A percentile compares a stretch with the other conserved stretches of the same genome.
These are phyloP conservation scores for Metschnikowia sp. DNA, from an alignment of 805 yeast genomes.

Conservation along the genomic window DNA sequence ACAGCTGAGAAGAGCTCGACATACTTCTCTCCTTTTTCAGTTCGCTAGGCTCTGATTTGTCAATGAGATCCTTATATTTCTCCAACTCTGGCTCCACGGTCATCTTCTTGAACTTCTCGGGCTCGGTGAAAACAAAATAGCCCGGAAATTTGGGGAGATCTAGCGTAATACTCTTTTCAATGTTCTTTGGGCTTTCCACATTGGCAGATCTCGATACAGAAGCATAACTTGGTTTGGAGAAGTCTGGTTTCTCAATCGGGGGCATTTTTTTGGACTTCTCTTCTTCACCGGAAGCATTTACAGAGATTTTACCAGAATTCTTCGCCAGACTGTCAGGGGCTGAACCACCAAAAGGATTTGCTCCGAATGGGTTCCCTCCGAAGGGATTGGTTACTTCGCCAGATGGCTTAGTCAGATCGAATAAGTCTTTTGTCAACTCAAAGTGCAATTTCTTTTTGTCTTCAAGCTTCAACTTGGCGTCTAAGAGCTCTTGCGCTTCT, in stretches of 20 bases:
- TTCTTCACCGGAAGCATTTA: conserved; percentile 1
- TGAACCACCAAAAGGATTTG: conserved; percentile 10
- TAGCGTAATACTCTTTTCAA: conserved; percentile 1
- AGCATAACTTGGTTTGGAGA: conserved; percentile 7
- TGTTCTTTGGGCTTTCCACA: background rate
- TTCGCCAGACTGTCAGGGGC: conserved; percentile 16
- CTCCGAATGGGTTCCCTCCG: conserved; percentile 42
- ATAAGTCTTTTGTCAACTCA: conserved; percentile 41
- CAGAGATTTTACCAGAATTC: background rate
- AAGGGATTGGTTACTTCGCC: conserved; percentile 26
- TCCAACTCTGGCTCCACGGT: conserved; percentile 51
- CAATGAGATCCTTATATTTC: conserved; percentile 45
- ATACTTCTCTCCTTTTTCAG: conserved; percentile 12
- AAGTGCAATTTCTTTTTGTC: conserved; percentile 38
- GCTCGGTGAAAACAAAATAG: conserved; percentile 65
- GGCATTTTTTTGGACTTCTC: no score
- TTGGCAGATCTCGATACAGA: conserved; percentile 1
- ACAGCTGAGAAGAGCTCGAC: conserved; percentile 15
- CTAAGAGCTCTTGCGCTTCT: conserved; percentile 30
- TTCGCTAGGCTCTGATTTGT: conserved; percentile 42
- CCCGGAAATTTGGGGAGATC: conserved; percentile 59
- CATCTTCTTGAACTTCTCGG: conserved; percentile 58
- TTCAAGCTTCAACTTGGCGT: conserved; percentile 40
- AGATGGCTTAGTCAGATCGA: conserved; percentile 20
- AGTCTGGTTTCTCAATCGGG: background rate